Evolutionary conservation across 257 asterid genomes (phyloP).

Genomic region (Nicotiana noctiflora): DNA sequence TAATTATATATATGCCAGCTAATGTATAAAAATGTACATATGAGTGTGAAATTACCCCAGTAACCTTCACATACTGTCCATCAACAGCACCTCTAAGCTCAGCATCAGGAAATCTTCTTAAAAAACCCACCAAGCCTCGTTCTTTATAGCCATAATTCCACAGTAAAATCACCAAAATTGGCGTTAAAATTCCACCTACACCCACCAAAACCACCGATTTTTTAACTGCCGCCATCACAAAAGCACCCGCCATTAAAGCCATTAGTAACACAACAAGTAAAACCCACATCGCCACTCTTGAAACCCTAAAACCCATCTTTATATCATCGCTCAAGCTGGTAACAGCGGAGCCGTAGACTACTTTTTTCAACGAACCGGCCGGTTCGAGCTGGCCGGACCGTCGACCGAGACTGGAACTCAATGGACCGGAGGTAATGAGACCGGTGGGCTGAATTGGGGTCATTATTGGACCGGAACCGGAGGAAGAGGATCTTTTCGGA

Average conservation of each 20-base stretch:
- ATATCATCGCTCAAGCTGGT: slow-evolving; percentile 50
- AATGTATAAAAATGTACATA: no score
- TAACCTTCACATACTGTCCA: slow-evolving; percentile 81
- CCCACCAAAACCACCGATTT: slow-evolving; percentile 55
- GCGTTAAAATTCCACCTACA: slow-evolving; percentile 41
- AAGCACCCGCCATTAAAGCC: slow-evolving; percentile 82
- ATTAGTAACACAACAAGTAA: slow-evolving; percentile 62
- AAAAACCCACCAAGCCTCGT: slow-evolving; percentile 44
- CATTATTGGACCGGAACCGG: slow-evolving; percentile 74
- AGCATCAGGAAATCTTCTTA: slow-evolving; percentile 47
- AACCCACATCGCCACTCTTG: slow-evolving; percentile 84
- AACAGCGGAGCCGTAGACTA: slow-evolving; percentile 66
- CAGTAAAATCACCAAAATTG: slow-evolving; percentile 27
- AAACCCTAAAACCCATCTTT: slow-evolving; percentile 66
- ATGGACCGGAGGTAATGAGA: slow-evolving; percentile 74
- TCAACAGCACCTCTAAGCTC: slow-evolving; percentile 82
- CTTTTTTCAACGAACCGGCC: slow-evolving; percentile 41
- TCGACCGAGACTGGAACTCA: slow-evolving; percentile 46
- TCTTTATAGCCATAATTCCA: slow-evolving; percentile 62
- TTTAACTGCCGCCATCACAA: slow-evolving; percentile 75
- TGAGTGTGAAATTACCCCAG: slow-evolving; percentile 53
- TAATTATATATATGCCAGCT: no score
- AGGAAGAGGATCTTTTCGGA: slow-evolving; percentile 52
- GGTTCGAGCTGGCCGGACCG: slow-evolving; percentile 64
- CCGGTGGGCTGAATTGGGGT: slow-evolving; percentile 69